Evolutionary conservation across 768 basidiomycete genomes (phyloP), one percentile per base, ranked within the genome.

Genomic region (Dioszegia aurantiaca): DNA sequence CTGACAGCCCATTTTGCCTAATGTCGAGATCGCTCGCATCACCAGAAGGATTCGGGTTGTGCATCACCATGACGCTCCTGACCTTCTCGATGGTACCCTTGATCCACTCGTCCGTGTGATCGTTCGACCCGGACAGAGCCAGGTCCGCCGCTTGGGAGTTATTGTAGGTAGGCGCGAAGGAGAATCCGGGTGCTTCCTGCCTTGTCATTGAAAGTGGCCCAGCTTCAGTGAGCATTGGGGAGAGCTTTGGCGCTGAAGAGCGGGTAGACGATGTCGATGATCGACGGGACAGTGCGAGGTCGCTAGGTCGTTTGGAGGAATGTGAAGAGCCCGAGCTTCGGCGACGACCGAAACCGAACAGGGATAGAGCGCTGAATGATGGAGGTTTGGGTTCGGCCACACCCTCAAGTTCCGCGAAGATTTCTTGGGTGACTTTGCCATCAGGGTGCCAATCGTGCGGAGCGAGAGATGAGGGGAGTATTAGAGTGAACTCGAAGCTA

Each of bases 351-450:
- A 52, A 49, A 31, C 48, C 45, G 23, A 46, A 47, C 6, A 54
- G 23, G 21, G 48, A 30, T n/a, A 52, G 17, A 44, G 39, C 28
- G 9, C 33, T 33, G 5, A 23, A 52, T 24, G 59, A 55, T 24
- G 55, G 26, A 3, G 61, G 26, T 19, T 56, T 42, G 1, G 61
- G 52, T 17, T 42, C 9, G 21, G 40, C 9, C 17, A 64, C 42
- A 24, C 70, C 70, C 54, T 67, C 65, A 19, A 72, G 55, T 31
- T 61, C 60, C 8, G 68, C 70, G 19, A 56, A 63, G 12, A 72
- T 40, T n/a, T 51, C 55, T 37, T 67, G 63, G 12, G 36, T 30
- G 43, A 72, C 49, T 56, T 60, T 44, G 12, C 55, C 68, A 19
- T 62, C 43, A 1, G 57, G 59, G 41, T 67, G 63, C 43, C 61